These are phyloP conservation scores for Pyrus communis DNA, from an alignment of 306 rosid genomes.

Conservation along the genomic window DNA sequence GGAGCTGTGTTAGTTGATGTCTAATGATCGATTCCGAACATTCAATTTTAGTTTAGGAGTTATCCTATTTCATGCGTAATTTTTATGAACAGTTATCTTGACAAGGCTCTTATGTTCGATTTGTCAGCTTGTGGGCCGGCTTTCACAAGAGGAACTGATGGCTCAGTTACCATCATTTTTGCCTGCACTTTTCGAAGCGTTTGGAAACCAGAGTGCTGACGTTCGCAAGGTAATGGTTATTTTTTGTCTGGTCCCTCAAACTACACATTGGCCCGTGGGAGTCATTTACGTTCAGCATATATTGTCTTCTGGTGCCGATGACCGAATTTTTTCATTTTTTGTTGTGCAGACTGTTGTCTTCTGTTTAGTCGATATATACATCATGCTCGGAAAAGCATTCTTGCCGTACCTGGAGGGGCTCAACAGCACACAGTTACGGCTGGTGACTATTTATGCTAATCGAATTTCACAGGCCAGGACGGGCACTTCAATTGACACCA, in stretches of 20 bases:
- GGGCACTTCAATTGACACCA: conserved; percentile 52
- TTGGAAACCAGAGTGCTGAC: conserved; percentile 96
- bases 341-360: conserved; percentile 91
- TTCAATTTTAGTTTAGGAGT: background rate
- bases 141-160: conserved; percentile 84
- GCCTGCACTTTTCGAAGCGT: conserved; percentile 94
- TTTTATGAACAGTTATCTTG: background rate
- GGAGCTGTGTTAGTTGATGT: conserved; percentile 1
- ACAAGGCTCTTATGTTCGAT: conserved; percentile 2
- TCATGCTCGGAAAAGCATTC: conserved; percentile 96
- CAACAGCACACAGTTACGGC: conserved; percentile 83
- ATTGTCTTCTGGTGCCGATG: background rate
- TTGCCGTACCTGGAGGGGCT: conserved; percentile 92
- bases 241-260: background rate
- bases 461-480: conserved; percentile 96
- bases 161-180: conserved; percentile 81
- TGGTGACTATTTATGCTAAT: conserved; percentile 95
- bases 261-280: background rate
- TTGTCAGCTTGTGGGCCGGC: conserved; percentile 77
- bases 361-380: conserved; percentile 94
- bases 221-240: conserved; percentile 74
- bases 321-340: background rate
- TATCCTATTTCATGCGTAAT: background rate
- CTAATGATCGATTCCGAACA: background rate
- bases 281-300: background rate